A percentile compares a stretch with the other conserved stretches of the same genome.
Conservation (phyloP, 2,329 filamentous ascomycete genomes). For the Alternaria metachromatica region DNA sequence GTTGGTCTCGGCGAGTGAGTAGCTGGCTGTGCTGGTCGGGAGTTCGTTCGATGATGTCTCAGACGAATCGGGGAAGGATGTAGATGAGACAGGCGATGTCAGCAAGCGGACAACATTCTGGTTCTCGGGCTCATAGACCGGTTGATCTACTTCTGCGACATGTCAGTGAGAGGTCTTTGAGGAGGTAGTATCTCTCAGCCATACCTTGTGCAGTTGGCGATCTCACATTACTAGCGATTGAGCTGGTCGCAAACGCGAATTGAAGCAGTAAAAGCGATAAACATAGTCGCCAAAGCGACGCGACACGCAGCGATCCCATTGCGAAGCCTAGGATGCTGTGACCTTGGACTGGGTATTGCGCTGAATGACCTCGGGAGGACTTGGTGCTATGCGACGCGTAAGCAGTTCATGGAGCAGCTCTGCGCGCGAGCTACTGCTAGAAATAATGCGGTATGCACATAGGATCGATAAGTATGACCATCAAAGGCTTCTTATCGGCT, state of each 20-base stretch:
- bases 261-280: constrained; percentile 6
- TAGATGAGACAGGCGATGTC: not conserved
- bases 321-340: not conserved
- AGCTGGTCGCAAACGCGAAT: constrained; percentile 7
- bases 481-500: constrained; percentile 1
- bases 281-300: constrained; percentile 7
- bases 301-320: constrained; percentile 7
- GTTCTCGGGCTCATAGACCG: constrained; percentile 20
- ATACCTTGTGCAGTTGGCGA: constrained; percentile 13
- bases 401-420: constrained; percentile 9
- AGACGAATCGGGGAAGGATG: not conserved
- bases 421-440: constrained; percentile 13
- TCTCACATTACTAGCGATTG: constrained; percentile 5
- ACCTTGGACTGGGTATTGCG: not conserved
- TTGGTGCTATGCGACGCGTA: not conserved
- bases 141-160: constrained; percentile 1
- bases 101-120: constrained; percentile 16
- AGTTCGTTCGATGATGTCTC: not conserved
- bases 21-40: not conserved
- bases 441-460: constrained; percentile 15
- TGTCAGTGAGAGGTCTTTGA: constrained; percentile 5
- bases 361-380: not conserved
- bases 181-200: not conserved
- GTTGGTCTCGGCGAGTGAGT: constrained; percentile 14
- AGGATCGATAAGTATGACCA: constrained; percentile 5